phyloP scores from a whole-genome alignment of 257 asterid species.

The Solanum chiquidenum region DNA sequence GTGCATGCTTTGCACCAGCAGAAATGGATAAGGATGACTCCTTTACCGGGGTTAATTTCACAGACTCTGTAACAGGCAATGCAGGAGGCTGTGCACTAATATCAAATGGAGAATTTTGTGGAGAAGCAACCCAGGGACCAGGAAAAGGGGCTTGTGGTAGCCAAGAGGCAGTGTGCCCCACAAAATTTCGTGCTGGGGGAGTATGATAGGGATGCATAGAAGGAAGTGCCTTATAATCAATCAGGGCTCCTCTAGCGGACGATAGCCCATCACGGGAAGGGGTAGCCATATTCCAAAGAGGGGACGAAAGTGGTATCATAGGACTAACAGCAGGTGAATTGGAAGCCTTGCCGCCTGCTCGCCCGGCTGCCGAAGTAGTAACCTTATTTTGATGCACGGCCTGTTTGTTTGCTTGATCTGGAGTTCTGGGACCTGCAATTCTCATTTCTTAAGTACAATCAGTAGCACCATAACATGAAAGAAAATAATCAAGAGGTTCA shows the following conservation, averaged over 20 bases:
- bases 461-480: conserved; percentile 3
- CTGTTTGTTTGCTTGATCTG: conserved; percentile 42
- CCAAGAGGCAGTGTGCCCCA: conserved; percentile 48
- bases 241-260: conserved; percentile 41
- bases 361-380: conserved; percentile 31
- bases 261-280: conserved; percentile 56
- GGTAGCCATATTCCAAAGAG: conserved; percentile 79
- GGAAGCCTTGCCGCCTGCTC: conserved; percentile 42
- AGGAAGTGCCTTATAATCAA: conserved; percentile 65
- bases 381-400: conserved; percentile 42
- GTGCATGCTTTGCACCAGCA: conserved; percentile 26
- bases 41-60: conserved; percentile 38
- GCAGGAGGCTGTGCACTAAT: conserved; percentile 38
- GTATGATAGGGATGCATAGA: conserved; percentile 72
- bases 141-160: conserved; percentile 54
- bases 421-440: conserved; percentile 51
- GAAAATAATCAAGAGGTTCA: not conserved
- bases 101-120: conserved; percentile 61
- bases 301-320: conserved; percentile 66
- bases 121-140: conserved; percentile 66
- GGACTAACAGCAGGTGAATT: conserved; percentile 52
- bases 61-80: conserved; percentile 39
- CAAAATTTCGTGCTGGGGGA: conserved; percentile 43
- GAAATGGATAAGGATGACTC: conserved; percentile 37
- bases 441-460: conserved; percentile 9